Conservation (phyloP, 768 basidiomycete species). For the Termitomyces sp. region DNA sequence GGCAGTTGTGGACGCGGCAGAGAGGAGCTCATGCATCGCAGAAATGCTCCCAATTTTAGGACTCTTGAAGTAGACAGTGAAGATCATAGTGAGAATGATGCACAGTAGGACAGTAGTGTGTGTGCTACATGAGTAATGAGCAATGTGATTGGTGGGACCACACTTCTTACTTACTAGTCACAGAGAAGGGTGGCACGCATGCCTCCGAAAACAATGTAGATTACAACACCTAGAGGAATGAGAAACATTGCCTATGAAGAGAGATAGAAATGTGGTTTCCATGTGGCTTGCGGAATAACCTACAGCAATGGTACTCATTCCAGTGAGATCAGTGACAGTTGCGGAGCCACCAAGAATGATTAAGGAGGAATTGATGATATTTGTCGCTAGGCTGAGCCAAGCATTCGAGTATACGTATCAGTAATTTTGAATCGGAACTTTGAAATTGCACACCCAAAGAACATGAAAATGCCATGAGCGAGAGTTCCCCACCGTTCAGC, state of each 20-base stretch:
- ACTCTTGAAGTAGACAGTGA: slow-evolving; percentile 80
- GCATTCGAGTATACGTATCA: background rate
- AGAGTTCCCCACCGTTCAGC: slow-evolving; percentile 70
- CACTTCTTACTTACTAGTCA: slow-evolving; percentile 57
- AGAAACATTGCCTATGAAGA: slow-evolving; percentile 71
- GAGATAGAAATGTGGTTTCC: background rate
- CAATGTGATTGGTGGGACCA: too few species aligned
- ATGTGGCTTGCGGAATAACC: background rate
- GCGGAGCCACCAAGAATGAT: slow-evolving; percentile 77
- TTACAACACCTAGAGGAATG: slow-evolving; percentile 80
- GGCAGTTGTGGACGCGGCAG: slow-evolving; percentile 39
- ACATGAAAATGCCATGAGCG: slow-evolving; percentile 83
- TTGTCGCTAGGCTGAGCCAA: slow-evolving; percentile 83
- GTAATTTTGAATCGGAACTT: background rate
- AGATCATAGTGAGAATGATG: slow-evolving; percentile 70
- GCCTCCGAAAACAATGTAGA: slow-evolving; percentile 84
- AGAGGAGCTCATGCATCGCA: slow-evolving; percentile 76
- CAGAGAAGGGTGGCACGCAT: slow-evolving; percentile 85
- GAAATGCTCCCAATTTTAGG: slow-evolving; percentile 72
- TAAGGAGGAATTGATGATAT: slow-evolving; percentile 89
- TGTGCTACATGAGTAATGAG: slow-evolving; percentile 39
- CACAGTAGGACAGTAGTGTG: slow-evolving; percentile 84
- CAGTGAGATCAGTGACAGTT: slow-evolving; percentile 82
- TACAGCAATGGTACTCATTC: slow-evolving; percentile 83
- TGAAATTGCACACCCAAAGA: slow-evolving; percentile 59